Percentiles rank a stretch among this genome's conserved stretches.
Evolutionary conservation across 495 filamentous ascomycete species (phyloP).

Genomic region (Xylaria venustula): DNA sequence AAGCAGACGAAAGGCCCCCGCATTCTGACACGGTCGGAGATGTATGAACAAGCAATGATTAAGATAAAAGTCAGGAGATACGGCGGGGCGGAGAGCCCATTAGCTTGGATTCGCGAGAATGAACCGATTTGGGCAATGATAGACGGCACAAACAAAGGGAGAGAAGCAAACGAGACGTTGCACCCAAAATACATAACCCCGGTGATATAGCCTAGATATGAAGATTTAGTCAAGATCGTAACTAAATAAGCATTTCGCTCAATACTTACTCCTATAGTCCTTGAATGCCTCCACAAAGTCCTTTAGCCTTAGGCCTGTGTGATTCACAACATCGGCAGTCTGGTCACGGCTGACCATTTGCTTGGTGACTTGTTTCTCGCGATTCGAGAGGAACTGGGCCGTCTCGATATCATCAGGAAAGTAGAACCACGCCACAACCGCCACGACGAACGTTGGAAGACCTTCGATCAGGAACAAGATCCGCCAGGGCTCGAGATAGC

Average conservation of each 20-base stretch:
- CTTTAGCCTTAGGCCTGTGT: conserved; percentile 21
- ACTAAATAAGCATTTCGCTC: not conserved
- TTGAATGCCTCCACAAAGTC: conserved; percentile 20
- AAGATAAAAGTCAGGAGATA: conserved; percentile 55
- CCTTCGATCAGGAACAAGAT: conserved; percentile 73
- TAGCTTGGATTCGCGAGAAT: conserved; percentile 28
- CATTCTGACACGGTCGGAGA: conserved; percentile 48
- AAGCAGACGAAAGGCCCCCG: conserved; percentile 52
- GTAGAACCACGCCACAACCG: conserved; percentile 63
- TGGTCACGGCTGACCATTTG: conserved; percentile 22
- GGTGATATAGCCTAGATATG: conserved; percentile 17
- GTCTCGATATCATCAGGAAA: conserved; percentile 47
- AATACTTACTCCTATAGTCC: conserved; percentile 25
- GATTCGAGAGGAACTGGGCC: conserved; percentile 27
- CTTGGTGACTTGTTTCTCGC: conserved; percentile 26
- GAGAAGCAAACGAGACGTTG: conserved; percentile 59
- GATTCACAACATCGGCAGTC: conserved; percentile 21
- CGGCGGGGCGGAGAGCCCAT: conserved; percentile 58
- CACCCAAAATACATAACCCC: conserved; percentile 56
- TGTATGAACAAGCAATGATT: conserved; percentile 49
- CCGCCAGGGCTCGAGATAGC: conserved; percentile 69
- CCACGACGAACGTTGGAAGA: conserved; percentile 59
- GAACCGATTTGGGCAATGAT: conserved; percentile 53
- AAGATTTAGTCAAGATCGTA: not conserved
- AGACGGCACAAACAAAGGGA: conserved; percentile 60